Percentiles rank a stretch among this genome's conserved stretches.
These are phyloP conservation scores for Polytrichum formosum DNA, from an alignment of 225 moss, liverwort and hornwort genomes.

Conservation along the genomic window DNA sequence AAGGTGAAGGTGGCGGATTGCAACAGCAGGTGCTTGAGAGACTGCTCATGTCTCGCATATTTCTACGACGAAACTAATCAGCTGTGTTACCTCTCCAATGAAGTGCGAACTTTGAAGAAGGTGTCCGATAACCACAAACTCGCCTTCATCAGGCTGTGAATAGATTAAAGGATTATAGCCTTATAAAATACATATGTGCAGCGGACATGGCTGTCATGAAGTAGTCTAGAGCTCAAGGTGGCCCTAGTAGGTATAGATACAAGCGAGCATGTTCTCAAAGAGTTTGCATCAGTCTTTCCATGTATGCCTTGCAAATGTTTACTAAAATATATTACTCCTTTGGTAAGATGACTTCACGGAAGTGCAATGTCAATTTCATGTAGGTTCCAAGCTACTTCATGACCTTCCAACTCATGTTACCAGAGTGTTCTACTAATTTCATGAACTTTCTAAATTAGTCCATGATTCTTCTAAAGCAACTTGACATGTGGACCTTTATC, in stretches of 20 bases:
- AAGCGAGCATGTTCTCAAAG: not conserved
- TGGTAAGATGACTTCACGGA: too few species aligned
- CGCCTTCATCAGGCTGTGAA: conserved; percentile 16
- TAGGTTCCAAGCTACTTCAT: too few species aligned
- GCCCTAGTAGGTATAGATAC: too few species aligned
- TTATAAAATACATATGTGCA: not conserved
- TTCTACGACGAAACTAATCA: conserved; percentile 9
- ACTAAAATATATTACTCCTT: too few species aligned
- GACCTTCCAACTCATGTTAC: too few species aligned
- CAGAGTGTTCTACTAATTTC: too few species aligned
- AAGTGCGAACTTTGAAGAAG: conserved; percentile 31
- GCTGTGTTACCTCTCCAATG: conserved; percentile 26
- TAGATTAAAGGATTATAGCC: not conserved
- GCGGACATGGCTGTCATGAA: not conserved
- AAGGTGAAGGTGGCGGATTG: not conserved
- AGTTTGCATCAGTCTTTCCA: not conserved
- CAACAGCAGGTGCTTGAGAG: conserved; percentile 4
- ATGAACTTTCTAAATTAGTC: too few species aligned
- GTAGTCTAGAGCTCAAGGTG: not conserved
- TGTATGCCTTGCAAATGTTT: not conserved
- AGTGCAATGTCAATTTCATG: too few species aligned
- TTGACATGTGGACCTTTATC: too few species aligned
- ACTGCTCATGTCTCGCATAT: conserved; percentile 19
- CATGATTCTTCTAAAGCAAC: too few species aligned
- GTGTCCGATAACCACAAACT: conserved; percentile 3